Conservation (phyloP, 116 monocot species). For the Phalaenopsis hybrid region DNA sequence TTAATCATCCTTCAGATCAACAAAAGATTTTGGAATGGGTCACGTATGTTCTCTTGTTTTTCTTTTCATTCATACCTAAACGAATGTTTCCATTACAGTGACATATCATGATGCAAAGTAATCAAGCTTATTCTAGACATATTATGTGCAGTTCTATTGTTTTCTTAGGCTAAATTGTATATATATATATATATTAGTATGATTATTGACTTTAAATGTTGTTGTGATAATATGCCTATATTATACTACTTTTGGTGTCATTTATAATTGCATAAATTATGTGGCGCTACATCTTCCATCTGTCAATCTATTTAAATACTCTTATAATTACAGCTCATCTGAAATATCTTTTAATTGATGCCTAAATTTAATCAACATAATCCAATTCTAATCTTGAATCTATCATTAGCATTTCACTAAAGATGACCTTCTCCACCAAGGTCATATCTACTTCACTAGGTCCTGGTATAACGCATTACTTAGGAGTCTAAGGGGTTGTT, state of each 20-base stretch:
- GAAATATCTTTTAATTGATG: neutral
- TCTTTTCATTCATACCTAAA: neutral
- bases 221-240: neutral
- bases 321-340: neutral
- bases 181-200: neutral
- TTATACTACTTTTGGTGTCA: neutral
- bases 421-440: neutral
- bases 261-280: constrained; percentile 1
- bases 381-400: neutral
- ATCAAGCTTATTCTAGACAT: neutral
- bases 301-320: neutral
- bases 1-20: constrained; percentile 87
- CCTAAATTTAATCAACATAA: neutral
- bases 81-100: neutral
- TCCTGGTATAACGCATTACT: too few relatives aligned
- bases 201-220: neutral
- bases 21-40: constrained; percentile 71
- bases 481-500: too few relatives aligned
- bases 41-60: constrained; percentile 36
- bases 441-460: too few relatives aligned
- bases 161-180: neutral
- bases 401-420: neutral
- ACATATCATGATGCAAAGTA: neutral
- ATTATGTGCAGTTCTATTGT: neutral
- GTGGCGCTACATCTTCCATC: neutral